Evolutionary conservation across 805 yeast genomes (phyloP), one percentile per base, ranked within the genome.

Genomic region (Priceomyces castillae): DNA sequence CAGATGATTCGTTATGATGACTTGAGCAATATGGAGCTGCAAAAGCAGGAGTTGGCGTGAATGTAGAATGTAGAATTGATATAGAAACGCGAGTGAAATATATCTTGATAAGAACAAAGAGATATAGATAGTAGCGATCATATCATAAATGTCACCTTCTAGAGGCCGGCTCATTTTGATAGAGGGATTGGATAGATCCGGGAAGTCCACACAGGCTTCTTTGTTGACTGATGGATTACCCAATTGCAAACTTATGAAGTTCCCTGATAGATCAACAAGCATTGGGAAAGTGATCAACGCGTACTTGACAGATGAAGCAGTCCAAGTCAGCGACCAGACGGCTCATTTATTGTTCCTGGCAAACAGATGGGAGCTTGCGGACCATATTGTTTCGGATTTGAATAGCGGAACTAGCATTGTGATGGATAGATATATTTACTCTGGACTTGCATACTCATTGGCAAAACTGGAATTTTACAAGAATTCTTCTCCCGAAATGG

Each of bases 141-240:
- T n/a, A 22, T 22, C 25, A 22, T 19, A 34, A 18, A 41, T 41
- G 44, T 7, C 37, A 18, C 16, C 14, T 3, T 17, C 28, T 20
- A 56, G 97, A 48, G 98, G 97, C 2, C 73, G 77, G 37, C 67
- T 94, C 30, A 83, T 94, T 17, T 76, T 89, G 1, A 73, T 94
- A 2, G 99, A 94, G 63, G 99, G 99, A 0, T 77, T 94, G 1
- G 99, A 94, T 57, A 69, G 99, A 39, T 84, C 97, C 0, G 99
- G 99, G 0, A 94, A 94, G 57, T 80, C 96, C 2, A 90, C 97
- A 0, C 99, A 94, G 59, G 69, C 71, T 1, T 56, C 65, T 4
- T 74, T 74, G 3, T 58, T 71, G 3, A 42, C 54, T 1, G 39
- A 41, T 10, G 41, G 46, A 23, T 51, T 65, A 3, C 40, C 43